Base-by-base conservation (phyloP, 345 rosid genomes). In the Lenwebbia sp. region DNA sequence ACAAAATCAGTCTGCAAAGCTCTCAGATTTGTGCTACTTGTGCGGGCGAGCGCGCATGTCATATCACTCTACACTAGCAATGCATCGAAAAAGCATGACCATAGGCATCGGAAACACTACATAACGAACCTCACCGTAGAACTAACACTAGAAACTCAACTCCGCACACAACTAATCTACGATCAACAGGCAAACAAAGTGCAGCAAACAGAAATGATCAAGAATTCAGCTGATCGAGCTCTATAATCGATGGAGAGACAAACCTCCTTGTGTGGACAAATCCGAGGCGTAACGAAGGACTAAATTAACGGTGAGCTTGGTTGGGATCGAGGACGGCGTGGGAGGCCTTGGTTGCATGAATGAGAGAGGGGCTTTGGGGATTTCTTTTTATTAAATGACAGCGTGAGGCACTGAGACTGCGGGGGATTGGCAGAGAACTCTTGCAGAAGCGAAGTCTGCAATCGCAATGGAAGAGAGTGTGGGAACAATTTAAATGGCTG, bases 291-390 rank as follows among this genome's bases (percentile, higher is more conserved):
- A 92, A 82, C 94, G 99, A 82, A 96, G 99, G 70, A 96, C 98
- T 76, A 95, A 95, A 88, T 96, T 95, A 89, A 94, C 95, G 50
- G 98, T 94, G 90, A 95, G 91, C 91, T 95, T 96, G 65, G 97
- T 83, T 13, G 99, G 99, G 50, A 96, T 86, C 10, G 97, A 40
- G 47, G 97, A 86, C 12, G 94, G 93, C 40, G 89, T 92, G 3
- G 94, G 87, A 12, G 96, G 96, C 70, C 95, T 94, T 81, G 98
- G 90, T 53, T 83, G 33, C 98, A 96, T 94, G 91, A 86, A 96
- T 13, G 96, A 33, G 25, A 92, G 90, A 21, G 97, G 99, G 84
- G 98, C 95, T 90, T 87, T 92, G 0, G 99, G 98, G 76, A 33
- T 65, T 8, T 65, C 19, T 7, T 15, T 56, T 30, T 15, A 28